These are phyloP conservation scores for Globisporangium ultimum DNA, from an alignment of 352 stramenopile species.

Conservation along the genomic window DNA sequence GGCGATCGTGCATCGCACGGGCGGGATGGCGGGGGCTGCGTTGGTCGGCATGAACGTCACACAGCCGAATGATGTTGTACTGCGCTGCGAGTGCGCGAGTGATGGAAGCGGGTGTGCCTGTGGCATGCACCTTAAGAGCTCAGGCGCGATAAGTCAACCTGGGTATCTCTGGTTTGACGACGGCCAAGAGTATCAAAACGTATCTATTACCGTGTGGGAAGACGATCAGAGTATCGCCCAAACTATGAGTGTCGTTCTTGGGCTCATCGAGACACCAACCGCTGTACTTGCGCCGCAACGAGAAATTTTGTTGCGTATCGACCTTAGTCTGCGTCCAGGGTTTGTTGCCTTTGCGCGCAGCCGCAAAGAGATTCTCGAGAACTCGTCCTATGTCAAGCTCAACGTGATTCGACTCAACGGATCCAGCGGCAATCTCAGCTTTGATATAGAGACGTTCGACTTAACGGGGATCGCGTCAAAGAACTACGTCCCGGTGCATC, in stretches of 20 bases:
- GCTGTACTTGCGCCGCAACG: slow-evolving; percentile 14
- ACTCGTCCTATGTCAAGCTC: slow-evolving; percentile 31
- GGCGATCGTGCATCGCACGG: slow-evolving; percentile 26
- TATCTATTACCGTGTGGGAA: slow-evolving; percentile 36
- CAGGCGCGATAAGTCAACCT: slow-evolving; percentile 8
- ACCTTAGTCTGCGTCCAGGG: slow-evolving; percentile 21
- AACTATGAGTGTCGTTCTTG: slow-evolving; percentile 16
- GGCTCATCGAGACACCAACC: slow-evolving; percentile 14
- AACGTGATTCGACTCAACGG: slow-evolving; percentile 52
- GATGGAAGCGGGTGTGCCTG: slow-evolving; percentile 27
- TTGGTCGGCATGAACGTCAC: slow-evolving; percentile 27
- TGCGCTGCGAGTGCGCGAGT: slow-evolving; percentile 26
- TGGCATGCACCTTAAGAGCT: slow-evolving; percentile 23
- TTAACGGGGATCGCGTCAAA: slow-evolving; percentile 20
- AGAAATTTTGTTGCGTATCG: slow-evolving; percentile 27
- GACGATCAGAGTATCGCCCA: slow-evolving; percentile 25
- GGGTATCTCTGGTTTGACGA: slow-evolving; percentile 38
- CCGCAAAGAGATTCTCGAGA: slow-evolving; percentile 27
- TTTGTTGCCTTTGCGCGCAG: slow-evolving; percentile 32
- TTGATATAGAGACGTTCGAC: slow-evolving; percentile 51
- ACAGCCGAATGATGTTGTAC: slow-evolving; percentile 23
- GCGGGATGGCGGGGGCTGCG: slow-evolving; percentile 28
- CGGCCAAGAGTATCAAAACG: slow-evolving; percentile 29
- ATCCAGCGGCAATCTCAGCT: slow-evolving; percentile 26
- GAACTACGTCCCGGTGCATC: slow-evolving; percentile 32